These are phyloP conservation scores for Melaleuca quinquenervia DNA, from an alignment of 345 rosid species.

Conservation along the genomic window DNA sequence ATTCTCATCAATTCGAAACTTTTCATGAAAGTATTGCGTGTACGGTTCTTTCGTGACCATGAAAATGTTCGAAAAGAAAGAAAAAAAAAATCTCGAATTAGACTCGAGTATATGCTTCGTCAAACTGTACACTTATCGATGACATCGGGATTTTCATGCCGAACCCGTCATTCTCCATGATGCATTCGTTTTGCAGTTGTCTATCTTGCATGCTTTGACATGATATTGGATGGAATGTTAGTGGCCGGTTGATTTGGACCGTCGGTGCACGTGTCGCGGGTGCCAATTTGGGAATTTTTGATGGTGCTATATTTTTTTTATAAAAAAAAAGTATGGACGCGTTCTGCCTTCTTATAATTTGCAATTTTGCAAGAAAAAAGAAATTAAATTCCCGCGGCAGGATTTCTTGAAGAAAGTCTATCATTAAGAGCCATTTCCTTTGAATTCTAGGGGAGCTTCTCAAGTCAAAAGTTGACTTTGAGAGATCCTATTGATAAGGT, in stretches of 20 bases:
- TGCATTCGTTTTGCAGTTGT: neutral
- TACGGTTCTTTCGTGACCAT: neutral
- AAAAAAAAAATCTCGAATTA: neutral
- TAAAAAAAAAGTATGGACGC: no score
- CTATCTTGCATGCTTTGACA: neutral
- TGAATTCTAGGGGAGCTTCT: neutral
- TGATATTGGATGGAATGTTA: neutral
- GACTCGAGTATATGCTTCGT: neutral
- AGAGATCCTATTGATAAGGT: neutral
- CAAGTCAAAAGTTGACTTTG: neutral
- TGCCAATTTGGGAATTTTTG: neutral
- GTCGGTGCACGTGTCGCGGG: no score
- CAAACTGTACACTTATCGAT: neutral
- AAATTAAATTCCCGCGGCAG: neutral
- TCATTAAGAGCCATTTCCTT: neutral
- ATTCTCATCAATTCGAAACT: neutral
- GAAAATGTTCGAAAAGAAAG: neutral
- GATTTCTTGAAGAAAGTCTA: neutral
- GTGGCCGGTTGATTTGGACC: neutral
- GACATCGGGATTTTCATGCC: neutral
- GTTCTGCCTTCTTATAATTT: neutral
- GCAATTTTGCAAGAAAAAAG: neutral
- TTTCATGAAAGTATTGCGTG: neutral
- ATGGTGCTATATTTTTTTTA: no score
- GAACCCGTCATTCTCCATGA: neutral